Percentiles rank a stretch among this genome's conserved stretches.
These are phyloP conservation scores for Neoboletus magnificus DNA, from an alignment of 768 basidiomycete genomes.

Conservation along the genomic window DNA sequence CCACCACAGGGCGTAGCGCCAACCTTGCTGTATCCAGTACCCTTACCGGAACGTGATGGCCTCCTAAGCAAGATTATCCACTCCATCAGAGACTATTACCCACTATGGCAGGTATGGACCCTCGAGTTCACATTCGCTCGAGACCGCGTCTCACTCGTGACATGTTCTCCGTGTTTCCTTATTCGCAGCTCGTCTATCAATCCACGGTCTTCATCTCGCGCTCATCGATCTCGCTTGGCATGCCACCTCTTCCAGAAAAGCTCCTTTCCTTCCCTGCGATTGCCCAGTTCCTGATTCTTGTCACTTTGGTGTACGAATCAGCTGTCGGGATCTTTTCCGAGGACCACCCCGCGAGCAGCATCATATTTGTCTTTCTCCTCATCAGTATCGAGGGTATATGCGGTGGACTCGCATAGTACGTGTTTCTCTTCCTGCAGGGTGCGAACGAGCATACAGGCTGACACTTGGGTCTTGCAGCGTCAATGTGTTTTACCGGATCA, in stretches of 20 bases:
- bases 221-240: constrained; percentile 80
- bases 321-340: constrained; percentile 62
- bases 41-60: constrained; percentile 53
- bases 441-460: background rate
- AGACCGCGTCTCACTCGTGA: constrained; percentile 2
- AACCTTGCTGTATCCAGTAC: constrained; percentile 85
- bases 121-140: background rate
- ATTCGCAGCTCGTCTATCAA: constrained; percentile 71
- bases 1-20: constrained; percentile 74
- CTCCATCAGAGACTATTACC: constrained; percentile 88
- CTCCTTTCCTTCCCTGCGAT: constrained; percentile 75
- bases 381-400: constrained; percentile 89
- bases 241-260: constrained; percentile 70
- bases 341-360: constrained; percentile 43
- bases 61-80: constrained; percentile 77
- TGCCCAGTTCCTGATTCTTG: constrained; percentile 63
- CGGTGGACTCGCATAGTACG: constrained; percentile 89
- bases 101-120: constrained; percentile 78
- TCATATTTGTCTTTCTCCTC: constrained; percentile 66
- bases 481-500: constrained; percentile 82
- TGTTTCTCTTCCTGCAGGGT: background rate
- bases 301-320: constrained; percentile 61
- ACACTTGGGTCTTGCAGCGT: constrained; percentile 47
- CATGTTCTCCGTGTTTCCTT: background rate
- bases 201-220: constrained; percentile 91